phyloP scores from a whole-genome alignment of 495 filamentous ascomycete genomes.

The Acidiella bohemica region DNA sequence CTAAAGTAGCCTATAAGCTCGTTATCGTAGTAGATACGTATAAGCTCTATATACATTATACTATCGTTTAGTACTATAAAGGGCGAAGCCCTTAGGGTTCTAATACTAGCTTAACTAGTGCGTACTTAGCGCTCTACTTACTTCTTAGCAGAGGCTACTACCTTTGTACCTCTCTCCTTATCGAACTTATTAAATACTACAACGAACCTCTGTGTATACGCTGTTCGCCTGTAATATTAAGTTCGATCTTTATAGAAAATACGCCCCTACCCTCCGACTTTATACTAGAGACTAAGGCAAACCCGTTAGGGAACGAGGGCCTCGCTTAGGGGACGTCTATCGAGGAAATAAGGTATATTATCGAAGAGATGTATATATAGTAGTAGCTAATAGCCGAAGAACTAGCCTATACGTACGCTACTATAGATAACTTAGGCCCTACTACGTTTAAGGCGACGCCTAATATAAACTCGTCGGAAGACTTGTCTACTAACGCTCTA shows the following conservation, averaged over 20 bases:
- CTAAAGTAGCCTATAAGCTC: background rate
- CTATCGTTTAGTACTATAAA: background rate
- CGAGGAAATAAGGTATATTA: background rate
- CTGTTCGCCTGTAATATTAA: slow-evolving; percentile 7
- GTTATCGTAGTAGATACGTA: background rate
- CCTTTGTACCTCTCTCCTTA: background rate
- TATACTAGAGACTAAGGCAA: background rate
- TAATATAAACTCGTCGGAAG: background rate
- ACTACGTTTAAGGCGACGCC: background rate
- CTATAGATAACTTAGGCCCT: background rate
- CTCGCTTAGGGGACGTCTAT: background rate
- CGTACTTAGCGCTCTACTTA: background rate
- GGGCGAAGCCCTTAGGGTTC: background rate
- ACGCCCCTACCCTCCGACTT: background rate
- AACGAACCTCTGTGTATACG: slow-evolving; percentile 4
- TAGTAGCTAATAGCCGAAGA: slow-evolving; percentile 2
- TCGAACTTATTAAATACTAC: slow-evolving; percentile 2
- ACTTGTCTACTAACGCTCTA: background rate
- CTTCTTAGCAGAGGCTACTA: background rate
- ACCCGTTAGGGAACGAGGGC: background rate
- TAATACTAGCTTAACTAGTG: slow-evolving; percentile 1
- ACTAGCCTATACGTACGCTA: background rate
- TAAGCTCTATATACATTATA: background rate
- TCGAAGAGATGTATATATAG: slow-evolving; percentile 3
- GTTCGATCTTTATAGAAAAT: slow-evolving; percentile 1